A percentile compares a stretch with the other conserved stretches of the same genome.
phyloP scores from a whole-genome alignment of 1,284 basidiomycete genomes.

The Sanghuangporus sanghuang region DNA sequence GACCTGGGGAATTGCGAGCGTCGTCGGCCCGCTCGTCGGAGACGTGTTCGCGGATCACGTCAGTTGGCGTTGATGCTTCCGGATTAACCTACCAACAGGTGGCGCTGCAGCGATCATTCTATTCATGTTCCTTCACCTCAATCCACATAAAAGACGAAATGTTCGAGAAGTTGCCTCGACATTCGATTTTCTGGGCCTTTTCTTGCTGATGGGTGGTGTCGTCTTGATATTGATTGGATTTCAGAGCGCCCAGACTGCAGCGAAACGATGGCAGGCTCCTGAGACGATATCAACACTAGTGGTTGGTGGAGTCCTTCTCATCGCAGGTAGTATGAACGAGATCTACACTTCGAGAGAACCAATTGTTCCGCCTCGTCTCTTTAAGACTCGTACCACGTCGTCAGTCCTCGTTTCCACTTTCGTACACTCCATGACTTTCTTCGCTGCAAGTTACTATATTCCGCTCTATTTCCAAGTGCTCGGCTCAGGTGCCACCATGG shows the following conservation, averaged over 20 bases:
- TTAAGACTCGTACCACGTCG: too few species aligned
- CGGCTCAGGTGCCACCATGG: too few species aligned
- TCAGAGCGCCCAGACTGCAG: constrained; percentile 26
- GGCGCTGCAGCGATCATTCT: constrained; percentile 35
- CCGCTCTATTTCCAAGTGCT: too few species aligned
- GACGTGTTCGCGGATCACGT: constrained; percentile 38
- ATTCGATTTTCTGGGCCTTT: constrained; percentile 46
- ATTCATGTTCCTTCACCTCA: constrained; percentile 29
- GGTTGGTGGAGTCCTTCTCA: constrained; percentile 38
- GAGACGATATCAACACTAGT: constrained; percentile 45
- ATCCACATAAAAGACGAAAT: constrained; percentile 27
- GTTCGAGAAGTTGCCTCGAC: constrained; percentile 30
- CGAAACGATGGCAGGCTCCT: constrained; percentile 25
- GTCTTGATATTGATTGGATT: constrained; percentile 42
- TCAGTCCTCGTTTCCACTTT: too few species aligned
- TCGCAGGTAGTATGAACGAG: constrained; percentile 39
- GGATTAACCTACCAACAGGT: constrained; percentile 37
- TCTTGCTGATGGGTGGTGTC: constrained; percentile 40
- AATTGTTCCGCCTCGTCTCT: constrained; percentile 46
- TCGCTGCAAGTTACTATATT: too few species aligned
- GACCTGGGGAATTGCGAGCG: constrained; percentile 33
- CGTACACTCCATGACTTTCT: too few species aligned
- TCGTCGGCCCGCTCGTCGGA: constrained; percentile 40
- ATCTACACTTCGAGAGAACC: constrained; percentile 43
- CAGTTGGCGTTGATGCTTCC: constrained; percentile 35